Evolutionary conservation across 2,329 filamentous ascomycete species (phyloP), one percentile per base, ranked within the genome.

Genomic region (Graphiopsis chlorocephala): DNA sequence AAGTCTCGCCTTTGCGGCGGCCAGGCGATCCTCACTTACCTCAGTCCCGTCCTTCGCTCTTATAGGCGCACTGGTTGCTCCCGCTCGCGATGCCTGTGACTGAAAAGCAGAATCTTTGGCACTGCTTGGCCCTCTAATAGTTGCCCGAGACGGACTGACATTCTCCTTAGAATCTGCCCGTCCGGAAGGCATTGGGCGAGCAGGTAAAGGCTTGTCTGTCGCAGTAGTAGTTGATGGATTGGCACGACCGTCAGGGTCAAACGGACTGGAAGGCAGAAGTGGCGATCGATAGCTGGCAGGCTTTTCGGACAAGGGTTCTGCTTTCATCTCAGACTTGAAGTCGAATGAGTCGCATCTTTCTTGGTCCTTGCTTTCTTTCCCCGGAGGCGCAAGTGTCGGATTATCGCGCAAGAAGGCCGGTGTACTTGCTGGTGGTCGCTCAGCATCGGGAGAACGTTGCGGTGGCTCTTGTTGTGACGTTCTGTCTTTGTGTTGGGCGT

Each of bases 1-100:
- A 23, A 74, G 61, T 35, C 72, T 60, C 38, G 69, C 72, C 47
- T 66, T 68, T 29, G 72, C 72, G 7, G 68, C 68, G 25, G 69
- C 72, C 14, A 72, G 20, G 2, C 70, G 68, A 45, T 71, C 71
- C 12, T 61, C 23, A 58, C 67, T 64, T 15, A 70, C 58, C 47
- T 69, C 66, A 35, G 66, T 68, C 12, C 68, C 70, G 48, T 64
- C 48, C 38, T 31, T 55, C 2, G 31, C 48, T n/a, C 33, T 53
- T 3, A 53, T 33, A 15, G 45, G 29, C 23, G 45, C 47, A 23
- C 29, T 20, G 4, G 23, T 26, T 14, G 20, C 29, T 35, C 23
- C 26, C 11, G n/a, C 42, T 52, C 59, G 23, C 47, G 59, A 31
- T n/a, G n/a, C 31, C 2, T 52, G 45, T 8, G 52, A 31, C 25